Percentiles rank a stretch among this genome's conserved stretches.
phyloP scores from a whole-genome alignment of 441 rosid genomes.

The Brassica balearica region DNA sequence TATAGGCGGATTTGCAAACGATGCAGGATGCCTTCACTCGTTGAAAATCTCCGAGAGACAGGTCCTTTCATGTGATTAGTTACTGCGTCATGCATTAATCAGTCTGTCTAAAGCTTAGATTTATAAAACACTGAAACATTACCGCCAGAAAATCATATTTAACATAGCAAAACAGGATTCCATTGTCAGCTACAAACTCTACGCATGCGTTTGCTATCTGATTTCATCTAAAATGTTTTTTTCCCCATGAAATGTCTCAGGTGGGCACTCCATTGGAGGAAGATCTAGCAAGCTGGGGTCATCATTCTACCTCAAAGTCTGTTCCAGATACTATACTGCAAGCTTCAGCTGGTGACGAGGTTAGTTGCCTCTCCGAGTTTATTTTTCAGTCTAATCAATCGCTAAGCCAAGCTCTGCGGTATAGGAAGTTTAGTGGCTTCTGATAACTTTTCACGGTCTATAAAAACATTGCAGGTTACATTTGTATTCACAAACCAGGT shows the following conservation, averaged over 20 bases:
- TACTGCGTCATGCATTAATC: slow-evolving; percentile 22
- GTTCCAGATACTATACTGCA: slow-evolving; percentile 89
- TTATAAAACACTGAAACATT: not conserved
- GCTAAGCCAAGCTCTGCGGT: not conserved
- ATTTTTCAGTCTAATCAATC: not conserved
- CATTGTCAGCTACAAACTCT: slow-evolving; percentile 11
- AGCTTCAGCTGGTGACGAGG: slow-evolving; percentile 97
- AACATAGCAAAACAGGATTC: slow-evolving; percentile 4
- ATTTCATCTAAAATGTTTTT: not conserved
- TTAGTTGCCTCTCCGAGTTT: slow-evolving; percentile 33
- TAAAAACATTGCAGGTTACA: slow-evolving; percentile 64
- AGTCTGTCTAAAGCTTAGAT: slow-evolving; percentile 5
- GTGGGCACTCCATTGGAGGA: slow-evolving; percentile 92
- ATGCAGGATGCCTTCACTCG: slow-evolving; percentile 70
- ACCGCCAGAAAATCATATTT: not conserved
- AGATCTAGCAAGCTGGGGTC: slow-evolving; percentile 94
- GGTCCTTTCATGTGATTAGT: slow-evolving; percentile 50
- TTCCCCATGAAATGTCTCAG: slow-evolving; percentile 50
- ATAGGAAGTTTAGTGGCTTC: not conserved
- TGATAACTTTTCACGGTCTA: slow-evolving; percentile 14
- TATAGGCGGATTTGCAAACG: slow-evolving; percentile 88
- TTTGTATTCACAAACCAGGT: slow-evolving; percentile 94
- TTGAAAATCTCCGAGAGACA: slow-evolving; percentile 87
- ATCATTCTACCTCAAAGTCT: slow-evolving; percentile 72
- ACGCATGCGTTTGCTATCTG: slow-evolving; percentile 1